Percentiles rank a stretch among this genome's conserved stretches.
These are phyloP conservation scores for Fusarium incarnatum DNA, from an alignment of 2,329 filamentous ascomycete genomes.

Conservation along the genomic window DNA sequence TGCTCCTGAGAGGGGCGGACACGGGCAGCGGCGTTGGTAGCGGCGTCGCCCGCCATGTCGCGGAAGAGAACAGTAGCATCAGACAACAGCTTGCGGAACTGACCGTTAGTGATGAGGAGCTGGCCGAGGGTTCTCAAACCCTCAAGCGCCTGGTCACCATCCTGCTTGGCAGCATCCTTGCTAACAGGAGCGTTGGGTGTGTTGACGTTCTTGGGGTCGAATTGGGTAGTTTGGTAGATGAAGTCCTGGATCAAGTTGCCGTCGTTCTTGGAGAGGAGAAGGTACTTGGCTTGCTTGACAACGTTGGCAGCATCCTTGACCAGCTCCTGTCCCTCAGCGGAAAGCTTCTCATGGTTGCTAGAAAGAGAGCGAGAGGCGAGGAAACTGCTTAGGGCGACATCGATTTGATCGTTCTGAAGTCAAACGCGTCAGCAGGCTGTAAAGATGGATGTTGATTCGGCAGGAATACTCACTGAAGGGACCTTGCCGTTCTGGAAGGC, in stretches of 20 bases:
- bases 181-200: slow-evolving; percentile 75
- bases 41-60: slow-evolving; percentile 92
- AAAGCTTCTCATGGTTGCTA: slow-evolving; percentile 80
- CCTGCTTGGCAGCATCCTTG: slow-evolving; percentile 82
- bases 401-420: slow-evolving; percentile 88
- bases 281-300: slow-evolving; percentile 83
- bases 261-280: slow-evolving; percentile 93
- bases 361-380: slow-evolving; percentile 77
- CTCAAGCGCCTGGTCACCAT: slow-evolving; percentile 84
- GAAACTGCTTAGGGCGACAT: slow-evolving; percentile 91
- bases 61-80: slow-evolving; percentile 85
- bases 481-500: slow-evolving; percentile 92
- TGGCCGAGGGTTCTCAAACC: slow-evolving; percentile 90
- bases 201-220: slow-evolving; percentile 71
- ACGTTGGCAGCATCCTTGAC: slow-evolving; percentile 82
- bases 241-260: slow-evolving; percentile 96
- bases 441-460: too few species aligned
- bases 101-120: slow-evolving; percentile 92
- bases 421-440: slow-evolving; percentile 10
- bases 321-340: slow-evolving; percentile 82
- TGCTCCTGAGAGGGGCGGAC: slow-evolving; percentile 84
- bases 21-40: slow-evolving; percentile 78
- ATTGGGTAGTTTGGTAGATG: slow-evolving; percentile 89
- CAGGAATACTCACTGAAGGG: slow-evolving; percentile 74
- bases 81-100: slow-evolving; percentile 83